Conservation (phyloP, 805 yeast species). For the Wickerhamiella qilinensis region DNA sequence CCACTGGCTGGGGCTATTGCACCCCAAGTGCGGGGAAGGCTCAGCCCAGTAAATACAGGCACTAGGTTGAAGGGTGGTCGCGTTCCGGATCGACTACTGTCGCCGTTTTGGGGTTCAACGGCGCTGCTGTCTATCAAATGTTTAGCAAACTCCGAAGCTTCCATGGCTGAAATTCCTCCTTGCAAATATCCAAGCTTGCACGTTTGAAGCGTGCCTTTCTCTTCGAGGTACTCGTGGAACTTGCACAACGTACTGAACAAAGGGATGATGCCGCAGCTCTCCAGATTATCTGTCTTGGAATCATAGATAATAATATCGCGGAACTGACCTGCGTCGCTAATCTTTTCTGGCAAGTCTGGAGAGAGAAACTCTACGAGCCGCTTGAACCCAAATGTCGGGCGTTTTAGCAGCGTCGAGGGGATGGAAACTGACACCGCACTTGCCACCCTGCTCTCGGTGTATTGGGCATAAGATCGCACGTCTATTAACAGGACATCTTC, state of each 20-base stretch:
- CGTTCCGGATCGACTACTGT: too few species aligned
- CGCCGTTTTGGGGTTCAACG: too few species aligned
- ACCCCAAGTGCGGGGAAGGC: not conserved
- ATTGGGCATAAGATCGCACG: slow-evolving; percentile 68
- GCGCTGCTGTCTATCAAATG: slow-evolving; percentile 8
- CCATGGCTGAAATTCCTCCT: slow-evolving; percentile 14
- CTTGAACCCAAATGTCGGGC: slow-evolving; percentile 50
- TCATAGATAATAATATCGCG: slow-evolving; percentile 36
- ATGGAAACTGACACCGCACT: slow-evolving; percentile 63
- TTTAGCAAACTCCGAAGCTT: too few species aligned
- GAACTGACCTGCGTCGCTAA: slow-evolving; percentile 14
- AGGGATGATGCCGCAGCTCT: slow-evolving; percentile 10
- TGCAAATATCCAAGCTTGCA: slow-evolving; percentile 14
- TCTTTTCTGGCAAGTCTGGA: slow-evolving; percentile 16
- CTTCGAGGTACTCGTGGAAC: slow-evolving; percentile 15
- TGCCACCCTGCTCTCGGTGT: slow-evolving; percentile 37
- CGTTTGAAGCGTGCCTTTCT: too few species aligned
- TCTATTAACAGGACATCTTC: slow-evolving; percentile 37
- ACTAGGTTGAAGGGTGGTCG: slow-evolving; percentile 1
- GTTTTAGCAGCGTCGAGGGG: slow-evolving; percentile 74
- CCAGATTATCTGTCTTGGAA: slow-evolving; percentile 9
- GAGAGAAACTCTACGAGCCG: slow-evolving; percentile 24
- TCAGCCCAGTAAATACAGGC: not conserved
- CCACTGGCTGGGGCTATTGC: not conserved
- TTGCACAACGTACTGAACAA: slow-evolving; percentile 16